Evolutionary conservation across 2,329 filamentous ascomycete species (phyloP).

Genomic region (Sclerotinia subarctica): DNA sequence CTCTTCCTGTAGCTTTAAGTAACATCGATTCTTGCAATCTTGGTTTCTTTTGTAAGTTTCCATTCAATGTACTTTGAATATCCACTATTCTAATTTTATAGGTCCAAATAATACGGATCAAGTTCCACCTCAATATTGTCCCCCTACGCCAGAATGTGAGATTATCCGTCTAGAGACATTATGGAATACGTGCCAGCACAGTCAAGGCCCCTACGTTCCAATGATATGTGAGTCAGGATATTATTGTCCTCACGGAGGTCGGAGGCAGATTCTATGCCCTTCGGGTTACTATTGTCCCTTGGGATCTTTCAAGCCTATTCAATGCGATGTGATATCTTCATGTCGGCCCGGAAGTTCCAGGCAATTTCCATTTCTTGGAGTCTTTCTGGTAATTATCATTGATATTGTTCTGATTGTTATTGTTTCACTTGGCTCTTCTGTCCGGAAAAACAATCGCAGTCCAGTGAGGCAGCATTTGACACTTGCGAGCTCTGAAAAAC

Average conservation of each 20-base stretch:
- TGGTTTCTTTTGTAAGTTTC: constrained; percentile 5
- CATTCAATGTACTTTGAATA: not conserved
- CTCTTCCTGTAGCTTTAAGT: not conserved
- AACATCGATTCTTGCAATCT: not conserved
- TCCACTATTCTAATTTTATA: not conserved
- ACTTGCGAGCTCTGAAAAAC: not conserved
- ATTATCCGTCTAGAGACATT: not conserved
- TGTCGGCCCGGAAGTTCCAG: not conserved
- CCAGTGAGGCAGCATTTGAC: not conserved
- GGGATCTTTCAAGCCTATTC: not conserved
- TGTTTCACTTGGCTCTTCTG: not conserved
- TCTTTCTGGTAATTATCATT: not conserved
- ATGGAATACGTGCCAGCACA: not conserved
- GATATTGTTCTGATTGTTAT: not conserved
- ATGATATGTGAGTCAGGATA: not conserved
- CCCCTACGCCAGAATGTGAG: not conserved
- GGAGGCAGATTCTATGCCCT: not conserved
- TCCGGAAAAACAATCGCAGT: not conserved
- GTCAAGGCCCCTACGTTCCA: not conserved
- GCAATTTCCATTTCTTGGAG: not conserved
- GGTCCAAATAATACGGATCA: not conserved
- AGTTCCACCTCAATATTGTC: not conserved
- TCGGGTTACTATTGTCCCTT: not conserved
- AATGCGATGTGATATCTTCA: not conserved
- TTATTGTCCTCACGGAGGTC: not conserved